phyloP scores from a whole-genome alignment of 306 rosid species.

The Delonix regia region DNA sequence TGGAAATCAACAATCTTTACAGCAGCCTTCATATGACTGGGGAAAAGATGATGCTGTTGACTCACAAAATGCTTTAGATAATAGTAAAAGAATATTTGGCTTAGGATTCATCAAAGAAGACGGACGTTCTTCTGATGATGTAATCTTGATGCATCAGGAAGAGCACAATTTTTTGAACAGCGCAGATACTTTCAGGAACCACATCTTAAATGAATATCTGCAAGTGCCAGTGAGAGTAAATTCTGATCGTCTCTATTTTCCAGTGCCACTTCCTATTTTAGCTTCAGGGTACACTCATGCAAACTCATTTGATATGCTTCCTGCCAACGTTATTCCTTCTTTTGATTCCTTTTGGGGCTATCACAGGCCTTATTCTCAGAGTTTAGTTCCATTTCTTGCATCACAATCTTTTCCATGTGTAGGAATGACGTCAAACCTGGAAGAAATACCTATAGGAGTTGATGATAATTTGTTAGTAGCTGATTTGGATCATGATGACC shows the following conservation, averaged over 20 bases:
- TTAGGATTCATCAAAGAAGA: constrained; percentile 35
- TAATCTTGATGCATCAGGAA: constrained; percentile 57
- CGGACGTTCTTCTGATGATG: constrained; percentile 39
- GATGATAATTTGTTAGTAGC: constrained; percentile 43
- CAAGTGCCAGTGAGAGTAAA: constrained; percentile 53
- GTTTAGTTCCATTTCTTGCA: constrained; percentile 45
- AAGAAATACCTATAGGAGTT: constrained; percentile 39
- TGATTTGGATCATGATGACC: constrained; percentile 43
- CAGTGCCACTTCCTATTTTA: constrained; percentile 49
- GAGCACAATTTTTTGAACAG: constrained; percentile 55
- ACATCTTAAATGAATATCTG: constrained; percentile 53
- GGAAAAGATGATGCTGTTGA: constrained; percentile 45
- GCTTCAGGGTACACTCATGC: constrained; percentile 56
- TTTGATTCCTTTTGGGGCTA: constrained; percentile 53
- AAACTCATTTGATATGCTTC: constrained; percentile 39
- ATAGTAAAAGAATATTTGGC: constrained; percentile 44
- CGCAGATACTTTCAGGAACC: constrained; percentile 9
- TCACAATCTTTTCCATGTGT: constrained; percentile 53
- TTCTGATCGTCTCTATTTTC: constrained; percentile 45
- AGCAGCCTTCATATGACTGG: constrained; percentile 38
- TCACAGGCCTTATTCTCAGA: constrained; percentile 51
- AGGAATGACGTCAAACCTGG: constrained; percentile 41
- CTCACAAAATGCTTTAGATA: constrained; percentile 44
- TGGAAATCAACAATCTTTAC: constrained; percentile 44
- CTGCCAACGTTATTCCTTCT: constrained; percentile 48